Conservation (phyloP, 768 basidiomycete species). For the Gymnopilus junonius region DNA sequence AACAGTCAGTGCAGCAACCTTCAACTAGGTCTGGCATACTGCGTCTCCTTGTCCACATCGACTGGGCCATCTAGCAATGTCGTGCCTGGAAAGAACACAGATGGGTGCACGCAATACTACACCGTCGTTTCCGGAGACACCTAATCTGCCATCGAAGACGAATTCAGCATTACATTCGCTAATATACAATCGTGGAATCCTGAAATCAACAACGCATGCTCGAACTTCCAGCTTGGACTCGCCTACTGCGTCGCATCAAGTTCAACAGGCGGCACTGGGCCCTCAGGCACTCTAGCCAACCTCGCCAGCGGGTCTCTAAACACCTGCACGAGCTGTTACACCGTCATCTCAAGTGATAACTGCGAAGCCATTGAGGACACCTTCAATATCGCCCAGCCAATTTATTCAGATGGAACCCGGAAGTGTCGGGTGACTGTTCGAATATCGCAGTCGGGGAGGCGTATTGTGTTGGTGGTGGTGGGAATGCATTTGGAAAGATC, state of each 20-base stretch:
- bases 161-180: slow-evolving; percentile 15
- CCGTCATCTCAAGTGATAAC: slow-evolving; percentile 18
- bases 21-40: slow-evolving; percentile 10
- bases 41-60: neutral
- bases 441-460: slow-evolving; percentile 14
- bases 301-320: slow-evolving; percentile 11
- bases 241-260: slow-evolving; percentile 8
- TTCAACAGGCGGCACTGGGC: neutral
- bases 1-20: slow-evolving; percentile 19
- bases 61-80: neutral
- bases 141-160: slow-evolving; percentile 17
- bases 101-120: slow-evolving; percentile 18
- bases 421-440: slow-evolving; percentile 19
- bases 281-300: slow-evolving; percentile 11
- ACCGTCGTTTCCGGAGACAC: slow-evolving; percentile 20
- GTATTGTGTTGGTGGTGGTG: slow-evolving; percentile 15
- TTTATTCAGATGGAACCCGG: slow-evolving; percentile 29
- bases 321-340: slow-evolving; percentile 22
- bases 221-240: slow-evolving; percentile 15
- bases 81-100: slow-evolving; percentile 16
- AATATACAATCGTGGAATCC: slow-evolving; percentile 24
- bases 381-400: slow-evolving; percentile 21
- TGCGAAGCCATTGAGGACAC: slow-evolving; percentile 20
- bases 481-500: slow-evolving; percentile 8
- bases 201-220: slow-evolving; percentile 22